These are phyloP conservation scores for Rhizopus arrhizus DNA, from an alignment of 371 early-diverging fungal genomes.

Conservation along the genomic window DNA sequence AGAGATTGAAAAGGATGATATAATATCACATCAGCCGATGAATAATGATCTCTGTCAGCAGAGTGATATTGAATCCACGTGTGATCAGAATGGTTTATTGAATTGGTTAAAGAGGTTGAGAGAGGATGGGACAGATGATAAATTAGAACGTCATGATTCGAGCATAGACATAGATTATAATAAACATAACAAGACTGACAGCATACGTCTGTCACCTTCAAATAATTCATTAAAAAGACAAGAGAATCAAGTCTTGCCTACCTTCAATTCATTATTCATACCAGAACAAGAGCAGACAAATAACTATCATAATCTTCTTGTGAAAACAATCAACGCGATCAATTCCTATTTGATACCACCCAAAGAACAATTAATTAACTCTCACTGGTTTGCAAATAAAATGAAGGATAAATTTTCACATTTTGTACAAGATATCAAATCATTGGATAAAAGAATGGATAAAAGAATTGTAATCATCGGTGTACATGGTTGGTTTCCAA, in stretches of 20 bases:
- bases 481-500: slow-evolving; percentile 93
- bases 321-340: slow-evolving; percentile 20
- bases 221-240: slow-evolving; percentile 17
- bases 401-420: slow-evolving; percentile 28
- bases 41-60: background rate
- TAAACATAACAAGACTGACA: background rate
- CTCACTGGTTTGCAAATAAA: slow-evolving; percentile 24
- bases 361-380: slow-evolving; percentile 5
- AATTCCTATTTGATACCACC: slow-evolving; percentile 21
- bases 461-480: slow-evolving; percentile 70
- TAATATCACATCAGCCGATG: background rate
- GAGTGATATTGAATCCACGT: no score
- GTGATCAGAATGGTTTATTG: background rate
- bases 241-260: slow-evolving; percentile 36
- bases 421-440: slow-evolving; percentile 41
- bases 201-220: slow-evolving; percentile 15
- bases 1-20: background rate
- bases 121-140: background rate
- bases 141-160: slow-evolving; percentile 7
- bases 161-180: slow-evolving; percentile 8
- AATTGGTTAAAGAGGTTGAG: background rate
- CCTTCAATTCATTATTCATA: slow-evolving; percentile 33
- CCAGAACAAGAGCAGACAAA: slow-evolving; percentile 16
- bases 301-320: slow-evolving; percentile 5
- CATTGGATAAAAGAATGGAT: slow-evolving; percentile 7